Evolutionary conservation across 345 rosid species (phyloP), one percentile per base, ranked within the genome.

Genomic region (Luvunga scandens): DNA sequence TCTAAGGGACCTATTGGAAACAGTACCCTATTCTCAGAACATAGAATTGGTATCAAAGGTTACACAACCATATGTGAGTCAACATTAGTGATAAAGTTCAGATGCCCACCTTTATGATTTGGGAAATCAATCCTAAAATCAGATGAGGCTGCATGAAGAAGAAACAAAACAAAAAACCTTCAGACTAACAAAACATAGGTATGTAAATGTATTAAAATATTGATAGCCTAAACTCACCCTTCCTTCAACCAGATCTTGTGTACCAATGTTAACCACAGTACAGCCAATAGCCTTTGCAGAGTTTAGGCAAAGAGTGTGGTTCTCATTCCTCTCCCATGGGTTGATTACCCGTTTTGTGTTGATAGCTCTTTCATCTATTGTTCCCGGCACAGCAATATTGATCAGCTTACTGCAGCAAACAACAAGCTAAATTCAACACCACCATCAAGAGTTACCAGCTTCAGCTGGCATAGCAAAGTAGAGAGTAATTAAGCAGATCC

Each of bases 231-330:
- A 82, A 75, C 87, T 78, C 86, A 94, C 97, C 80, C 97, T 91
- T 88, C 89, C 98, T 89, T 93, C 97, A 33, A 93, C 87, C 81
- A 95, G 86, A 82, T 93, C 99, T 76, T 93, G 93, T 48, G 91
- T 79, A 70, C 98, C 97, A 78, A 90, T 91, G 74, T 95, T 93
- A 63, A 91, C 98, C 75, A 95, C 93, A 0, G 94, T 90, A 78
- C 97, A 95, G 74, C 97, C 95, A 78, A 95, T 89, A 62, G 98
- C 98, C 87, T 90, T 95, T 9, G 98, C 98, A 75, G 93, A 93
- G 87, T 95, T 95, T 69, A 95, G 94, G 87, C 95, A 91, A 42
- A 95, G 95, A 2, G 98, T 93, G 82, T 95, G 98, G 80, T 95
- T 93, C 87, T 95, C 98, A 82, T 89, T 93, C 86, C 93, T 91